Base-by-base conservation (phyloP, 306 rosid genomes). In the Inga oerstediana region DNA sequence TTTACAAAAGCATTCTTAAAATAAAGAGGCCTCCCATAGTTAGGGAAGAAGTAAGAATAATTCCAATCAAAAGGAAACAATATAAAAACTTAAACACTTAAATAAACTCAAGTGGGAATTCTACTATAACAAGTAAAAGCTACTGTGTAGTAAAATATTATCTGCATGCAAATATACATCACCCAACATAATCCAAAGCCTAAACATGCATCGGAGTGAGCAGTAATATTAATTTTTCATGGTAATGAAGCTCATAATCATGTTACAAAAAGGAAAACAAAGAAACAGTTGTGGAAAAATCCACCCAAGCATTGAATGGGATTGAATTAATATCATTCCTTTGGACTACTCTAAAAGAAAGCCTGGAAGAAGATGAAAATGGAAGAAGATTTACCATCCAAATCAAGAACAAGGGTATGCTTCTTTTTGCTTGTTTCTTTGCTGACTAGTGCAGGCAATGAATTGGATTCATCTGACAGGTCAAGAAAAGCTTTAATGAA, bases 391-490 rank as follows among this genome's bases (percentile, higher is more conserved):
- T 85, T 91, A 93, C 98, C 98, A 86, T 94, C 98, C 94, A 94
- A 88, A 93, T 94, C 98, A 85, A 94, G 98, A 72, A 90, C 97
- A 72, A 94, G 89, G 70, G 97, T 94, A 27, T 72, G 75, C 88
- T 89, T 94, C 83, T 59, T 83, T 78, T 82, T 89, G 46, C 85
- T 61, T 79, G 86, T 66, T 84, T 93, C 94, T 85, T 82, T 80
- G 94, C 84, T 85, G 52, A 61, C 84, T 72, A 89, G 86, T 78
- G 88, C 89, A 88, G 93, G 89, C 85, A 93, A 79, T 78, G 85
- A 35, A 88, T 87, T 54, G 39, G 87, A 88, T 69, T 89, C 94
- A 64, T 91, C 94, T 43, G 97, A 88, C 77, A 88, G 77, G 81
- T 90, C 93, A 0, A 91, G 80, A 75, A 87, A 56, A 73, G 78